Evolutionary conservation across 1,139 yeast genomes (phyloP).

Genomic region (Petasospora fabianii): DNA sequence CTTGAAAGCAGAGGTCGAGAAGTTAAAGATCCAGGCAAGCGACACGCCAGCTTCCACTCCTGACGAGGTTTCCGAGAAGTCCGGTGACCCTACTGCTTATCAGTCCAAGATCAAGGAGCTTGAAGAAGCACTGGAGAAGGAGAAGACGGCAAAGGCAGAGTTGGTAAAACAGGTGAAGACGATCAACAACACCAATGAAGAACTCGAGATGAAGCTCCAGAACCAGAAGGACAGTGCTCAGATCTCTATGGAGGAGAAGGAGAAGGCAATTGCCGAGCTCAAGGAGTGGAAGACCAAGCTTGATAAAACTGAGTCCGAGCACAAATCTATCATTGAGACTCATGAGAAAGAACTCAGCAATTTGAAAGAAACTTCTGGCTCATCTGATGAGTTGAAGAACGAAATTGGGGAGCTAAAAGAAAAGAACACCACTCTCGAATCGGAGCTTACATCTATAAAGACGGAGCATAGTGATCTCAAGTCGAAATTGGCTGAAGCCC

Average conservation of each 20-base stretch:
- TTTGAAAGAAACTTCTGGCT: background rate
- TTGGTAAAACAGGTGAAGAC: slow-evolving; percentile 1
- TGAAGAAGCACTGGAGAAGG: background rate
- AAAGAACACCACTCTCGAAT: slow-evolving; percentile 2
- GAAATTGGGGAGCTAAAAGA: slow-evolving; percentile 1
- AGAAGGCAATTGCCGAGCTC: slow-evolving; percentile 2
- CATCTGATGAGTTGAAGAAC: background rate
- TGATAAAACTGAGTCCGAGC: background rate
- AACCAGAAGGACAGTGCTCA: slow-evolving; percentile 3
- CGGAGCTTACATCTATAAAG: background rate
- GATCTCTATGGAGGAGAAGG: slow-evolving; percentile 8
- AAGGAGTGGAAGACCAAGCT: too few species aligned
- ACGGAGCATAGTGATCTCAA: background rate
- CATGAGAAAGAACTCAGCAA: slow-evolving; percentile 1
- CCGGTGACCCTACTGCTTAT: too few species aligned
- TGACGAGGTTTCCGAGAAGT: background rate
- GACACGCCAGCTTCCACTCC: background rate
- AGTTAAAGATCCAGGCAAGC: background rate
- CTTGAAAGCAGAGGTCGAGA: slow-evolving; percentile 5
- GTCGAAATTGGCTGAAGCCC: background rate
- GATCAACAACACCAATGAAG: slow-evolving; percentile 7
- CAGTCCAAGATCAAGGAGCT: background rate
- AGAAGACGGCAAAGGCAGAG: background rate
- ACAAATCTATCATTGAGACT: background rate
- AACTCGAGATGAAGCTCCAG: slow-evolving; percentile 10